A percentile compares a stretch with the other conserved stretches of the same genome.
Evolutionary conservation across 2,329 filamentous ascomycete species (phyloP).

Genomic region (Elsinoe arachidis): DNA sequence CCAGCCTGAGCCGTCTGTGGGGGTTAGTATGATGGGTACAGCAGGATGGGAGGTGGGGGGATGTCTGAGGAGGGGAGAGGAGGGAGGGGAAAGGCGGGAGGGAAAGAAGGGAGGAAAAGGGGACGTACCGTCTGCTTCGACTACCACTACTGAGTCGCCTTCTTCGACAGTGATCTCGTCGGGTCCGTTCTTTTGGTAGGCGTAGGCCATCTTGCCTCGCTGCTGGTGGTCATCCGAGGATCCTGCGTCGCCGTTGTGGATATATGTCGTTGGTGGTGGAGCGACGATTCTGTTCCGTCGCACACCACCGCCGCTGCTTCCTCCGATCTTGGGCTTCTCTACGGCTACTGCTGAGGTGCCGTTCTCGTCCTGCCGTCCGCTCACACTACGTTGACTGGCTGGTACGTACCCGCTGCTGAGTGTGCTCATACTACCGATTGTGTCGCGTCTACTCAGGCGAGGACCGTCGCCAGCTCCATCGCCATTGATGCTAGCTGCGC

Average conservation of each 20-base stretch:
- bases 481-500: conserved; percentile 10
- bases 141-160: conserved; percentile 64
- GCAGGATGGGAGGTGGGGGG: too few relatives aligned
- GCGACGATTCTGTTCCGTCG: conserved; percentile 68
- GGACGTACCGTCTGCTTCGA: conserved; percentile 78
- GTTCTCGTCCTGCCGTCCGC: conserved; percentile 40
- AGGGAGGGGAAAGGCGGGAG: too few relatives aligned
- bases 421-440: conserved; percentile 67
- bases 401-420: conserved; percentile 80
- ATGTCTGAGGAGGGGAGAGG: too few relatives aligned
- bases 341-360: conserved; percentile 40
- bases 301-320: conserved; percentile 18
- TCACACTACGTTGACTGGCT: conserved; percentile 67
- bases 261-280: conserved; percentile 74
- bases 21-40: conserved; percentile 16
- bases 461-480: conserved; percentile 48
- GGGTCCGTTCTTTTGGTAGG: conserved; percentile 69
- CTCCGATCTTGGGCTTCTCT: conserved; percentile 13
- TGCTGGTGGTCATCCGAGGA: conserved; percentile 42
- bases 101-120: too few relatives aligned
- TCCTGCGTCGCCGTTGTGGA: conserved; percentile 50
- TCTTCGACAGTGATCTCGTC: conserved; percentile 77
- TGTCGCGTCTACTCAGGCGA: conserved; percentile 67
- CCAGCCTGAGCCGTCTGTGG: conserved; percentile 81
- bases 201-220: conserved; percentile 81